Conservation (phyloP, 1,284 basidiomycete genomes). For the Heterobasidion annosum region DNA sequence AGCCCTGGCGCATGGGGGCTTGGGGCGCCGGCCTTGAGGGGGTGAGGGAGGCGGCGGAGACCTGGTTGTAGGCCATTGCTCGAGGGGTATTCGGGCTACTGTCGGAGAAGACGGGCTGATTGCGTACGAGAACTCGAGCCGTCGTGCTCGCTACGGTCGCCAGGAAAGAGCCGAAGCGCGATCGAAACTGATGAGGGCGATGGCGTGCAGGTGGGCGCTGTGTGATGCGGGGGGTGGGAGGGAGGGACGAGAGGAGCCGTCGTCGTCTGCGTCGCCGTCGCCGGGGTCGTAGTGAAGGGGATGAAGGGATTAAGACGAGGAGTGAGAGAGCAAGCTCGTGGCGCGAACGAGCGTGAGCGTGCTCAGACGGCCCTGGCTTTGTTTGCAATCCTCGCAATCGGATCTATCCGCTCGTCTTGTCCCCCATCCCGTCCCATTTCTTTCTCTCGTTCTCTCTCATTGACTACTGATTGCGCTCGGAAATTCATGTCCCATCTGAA, state of each 20-base stretch:
- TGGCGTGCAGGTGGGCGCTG: slow-evolving; percentile 14
- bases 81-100: not conserved
- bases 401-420: not conserved
- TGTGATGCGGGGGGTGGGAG: not conserved
- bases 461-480: too few species aligned
- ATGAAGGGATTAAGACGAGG: too few species aligned
- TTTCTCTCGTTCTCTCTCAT: not conserved
- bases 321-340: not conserved
- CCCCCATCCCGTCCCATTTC: not conserved
- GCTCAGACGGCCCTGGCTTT: not conserved
- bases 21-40: slow-evolving; percentile 59
- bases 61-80: slow-evolving; percentile 41
- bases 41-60: slow-evolving; percentile 38
- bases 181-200: slow-evolving; percentile 37
- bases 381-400: not conserved
- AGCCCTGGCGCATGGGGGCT: slow-evolving; percentile 41
- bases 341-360: not conserved
- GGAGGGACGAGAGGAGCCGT: not conserved
- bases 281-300: not conserved
- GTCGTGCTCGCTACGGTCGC: not conserved
- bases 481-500: too few species aligned
- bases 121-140: not conserved
- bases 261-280: not conserved
- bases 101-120: not conserved
- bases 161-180: not conserved